These are phyloP conservation scores for Trichosporon coremiiforme DNA, from an alignment of 1,284 basidiomycete genomes.

Conservation along the genomic window DNA sequence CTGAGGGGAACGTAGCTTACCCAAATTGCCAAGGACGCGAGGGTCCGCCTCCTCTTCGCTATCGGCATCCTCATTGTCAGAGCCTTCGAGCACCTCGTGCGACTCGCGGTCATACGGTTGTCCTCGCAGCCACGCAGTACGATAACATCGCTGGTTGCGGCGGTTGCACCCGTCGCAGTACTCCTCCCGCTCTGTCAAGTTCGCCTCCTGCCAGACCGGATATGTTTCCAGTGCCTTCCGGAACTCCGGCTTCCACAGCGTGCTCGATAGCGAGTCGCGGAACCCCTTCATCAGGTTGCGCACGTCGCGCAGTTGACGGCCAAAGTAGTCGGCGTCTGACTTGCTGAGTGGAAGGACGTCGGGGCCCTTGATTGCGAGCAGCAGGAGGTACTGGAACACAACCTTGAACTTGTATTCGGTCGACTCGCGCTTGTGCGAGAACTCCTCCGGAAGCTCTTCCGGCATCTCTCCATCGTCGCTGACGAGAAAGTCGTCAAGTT, in stretches of 20 bases:
- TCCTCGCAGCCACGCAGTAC: slow-evolving; percentile 12
- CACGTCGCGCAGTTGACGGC: slow-evolving; percentile 22
- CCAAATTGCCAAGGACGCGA: slow-evolving; percentile 16
- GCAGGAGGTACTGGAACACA: slow-evolving; percentile 79
- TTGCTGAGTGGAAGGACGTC: slow-evolving; percentile 36
- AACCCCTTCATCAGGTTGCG: slow-evolving; percentile 8
- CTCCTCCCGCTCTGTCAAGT: slow-evolving; percentile 6
- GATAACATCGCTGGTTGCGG: slow-evolving; percentile 18
- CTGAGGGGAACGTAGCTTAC: background rate
- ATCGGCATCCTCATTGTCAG: background rate
- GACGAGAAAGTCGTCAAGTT: slow-evolving; percentile 64
- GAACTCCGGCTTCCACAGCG: slow-evolving; percentile 71
- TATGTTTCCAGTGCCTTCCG: slow-evolving; percentile 66
- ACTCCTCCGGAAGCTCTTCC: slow-evolving; percentile 64
- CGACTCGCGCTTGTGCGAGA: slow-evolving; percentile 73
- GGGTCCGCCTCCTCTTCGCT: background rate
- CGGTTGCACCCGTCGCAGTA: slow-evolving; percentile 27
- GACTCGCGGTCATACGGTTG: slow-evolving; percentile 19
- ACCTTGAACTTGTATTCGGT: slow-evolving; percentile 59
- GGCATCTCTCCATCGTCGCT: slow-evolving; percentile 63
- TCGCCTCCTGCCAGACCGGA: slow-evolving; percentile 56
- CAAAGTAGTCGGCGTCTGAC: slow-evolving; percentile 39
- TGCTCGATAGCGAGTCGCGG: slow-evolving; percentile 14
- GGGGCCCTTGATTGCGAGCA: slow-evolving; percentile 65
- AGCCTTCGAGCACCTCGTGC: slow-evolving; percentile 3